Evolutionary conservation across 352 stramenopile species (phyloP).

Genomic region (Halophytophthora polymorphica): DNA sequence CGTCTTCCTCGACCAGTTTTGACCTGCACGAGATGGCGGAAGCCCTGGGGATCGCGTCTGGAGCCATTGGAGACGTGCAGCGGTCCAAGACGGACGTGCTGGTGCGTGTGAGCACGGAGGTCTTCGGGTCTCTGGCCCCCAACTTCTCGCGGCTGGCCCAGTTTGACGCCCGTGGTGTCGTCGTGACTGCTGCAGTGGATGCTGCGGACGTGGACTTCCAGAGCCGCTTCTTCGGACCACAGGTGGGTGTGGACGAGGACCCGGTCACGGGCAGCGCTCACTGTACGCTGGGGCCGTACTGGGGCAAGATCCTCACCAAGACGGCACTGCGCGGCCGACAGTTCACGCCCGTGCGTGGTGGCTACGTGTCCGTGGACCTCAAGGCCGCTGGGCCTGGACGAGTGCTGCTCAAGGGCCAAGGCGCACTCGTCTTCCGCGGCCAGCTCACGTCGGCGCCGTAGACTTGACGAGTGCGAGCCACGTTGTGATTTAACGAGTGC

Average conservation of each 20-base stretch:
- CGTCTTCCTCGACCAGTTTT: constrained; percentile 5
- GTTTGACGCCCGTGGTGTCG: constrained; percentile 10
- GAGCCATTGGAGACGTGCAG: constrained; percentile 18
- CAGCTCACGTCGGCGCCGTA: too few species aligned
- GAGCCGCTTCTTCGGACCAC: constrained; percentile 81
- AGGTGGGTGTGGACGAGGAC: constrained; percentile 86
- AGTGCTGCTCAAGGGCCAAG: constrained; percentile 32
- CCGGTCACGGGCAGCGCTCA: constrained; percentile 89
- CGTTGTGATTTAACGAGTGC: too few species aligned
- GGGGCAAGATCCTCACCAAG: constrained; percentile 32
- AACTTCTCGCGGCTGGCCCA: constrained; percentile 26
- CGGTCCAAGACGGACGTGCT: constrained; percentile 18
- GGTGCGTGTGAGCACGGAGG: constrained; percentile 20
- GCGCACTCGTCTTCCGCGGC: not conserved
- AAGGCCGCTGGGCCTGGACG: constrained; percentile 7
- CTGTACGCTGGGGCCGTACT: constrained; percentile 82
- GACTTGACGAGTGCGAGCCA: too few species aligned
- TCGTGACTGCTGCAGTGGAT: not conserved
- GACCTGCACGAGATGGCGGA: constrained; percentile 12
- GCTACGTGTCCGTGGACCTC: constrained; percentile 23
- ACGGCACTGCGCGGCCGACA: constrained; percentile 23
- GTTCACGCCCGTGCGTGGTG: constrained; percentile 20
- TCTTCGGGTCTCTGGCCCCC: constrained; percentile 14
- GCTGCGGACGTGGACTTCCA: constrained; percentile 31
- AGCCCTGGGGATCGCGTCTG: constrained; percentile 6